These are phyloP conservation scores for Nakaseomyces sp. DNA, from an alignment of 1,139 yeast genomes.

Conservation along the genomic window DNA sequence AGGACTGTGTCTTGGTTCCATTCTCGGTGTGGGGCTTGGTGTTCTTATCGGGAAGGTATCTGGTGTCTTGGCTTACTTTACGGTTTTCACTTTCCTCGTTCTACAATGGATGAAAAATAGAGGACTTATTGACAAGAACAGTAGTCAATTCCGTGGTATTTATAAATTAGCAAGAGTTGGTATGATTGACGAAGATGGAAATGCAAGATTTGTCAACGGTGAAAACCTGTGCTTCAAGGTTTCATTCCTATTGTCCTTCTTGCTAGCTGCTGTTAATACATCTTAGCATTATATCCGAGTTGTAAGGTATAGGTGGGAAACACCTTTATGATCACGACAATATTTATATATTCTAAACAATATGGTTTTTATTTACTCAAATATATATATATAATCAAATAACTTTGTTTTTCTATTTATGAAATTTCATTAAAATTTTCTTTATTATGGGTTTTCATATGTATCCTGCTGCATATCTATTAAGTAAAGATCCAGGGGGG, in stretches of 20 bases:
- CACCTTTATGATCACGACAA: too few species aligned
- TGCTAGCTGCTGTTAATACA: slow-evolving; percentile 8
- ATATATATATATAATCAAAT: too few species aligned
- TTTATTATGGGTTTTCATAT: too few species aligned
- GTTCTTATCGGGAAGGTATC: slow-evolving; percentile 20
- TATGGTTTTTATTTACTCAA: too few species aligned
- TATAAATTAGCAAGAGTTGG: slow-evolving; percentile 2
- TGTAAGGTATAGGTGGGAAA: too few species aligned
- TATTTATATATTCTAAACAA: too few species aligned
- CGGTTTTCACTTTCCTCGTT: slow-evolving; percentile 15
- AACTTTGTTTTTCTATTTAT: too few species aligned
- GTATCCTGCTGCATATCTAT: too few species aligned
- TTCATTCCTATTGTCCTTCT: slow-evolving; percentile 17
- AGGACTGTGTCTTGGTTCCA: slow-evolving; percentile 22
- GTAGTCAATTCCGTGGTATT: slow-evolving; percentile 8
- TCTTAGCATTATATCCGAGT: too few species aligned
- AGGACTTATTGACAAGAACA: slow-evolving; percentile 15
- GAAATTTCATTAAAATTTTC: too few species aligned
- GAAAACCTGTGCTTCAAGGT: slow-evolving; percentile 16
- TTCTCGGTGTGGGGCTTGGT: slow-evolving; percentile 19
- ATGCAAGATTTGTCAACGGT: slow-evolving; percentile 7
- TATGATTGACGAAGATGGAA: slow-evolving; percentile 7
- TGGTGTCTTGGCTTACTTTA: slow-evolving; percentile 14
- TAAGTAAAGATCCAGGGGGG: too few species aligned
- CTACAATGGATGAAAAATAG: slow-evolving; percentile 21